phyloP scores from a whole-genome alignment of 768 basidiomycete species.

The Calocybe cyanea region DNA sequence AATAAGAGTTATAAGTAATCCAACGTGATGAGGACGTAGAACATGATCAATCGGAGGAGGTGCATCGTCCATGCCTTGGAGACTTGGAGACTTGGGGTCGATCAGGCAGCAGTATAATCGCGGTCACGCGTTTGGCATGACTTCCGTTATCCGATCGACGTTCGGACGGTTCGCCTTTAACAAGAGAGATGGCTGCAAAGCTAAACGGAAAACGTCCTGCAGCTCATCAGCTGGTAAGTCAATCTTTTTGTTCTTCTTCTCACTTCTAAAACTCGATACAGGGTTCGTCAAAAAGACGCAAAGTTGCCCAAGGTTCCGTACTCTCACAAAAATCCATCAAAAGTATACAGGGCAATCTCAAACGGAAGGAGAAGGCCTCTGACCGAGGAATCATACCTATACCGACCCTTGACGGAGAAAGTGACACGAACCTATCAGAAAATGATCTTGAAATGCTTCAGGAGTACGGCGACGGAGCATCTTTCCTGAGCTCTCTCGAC shows the following conservation, averaged over 20 bases:
- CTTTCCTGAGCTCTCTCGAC: conserved; percentile 73
- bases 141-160: neutral
- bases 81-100: too few relatives aligned
- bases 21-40: conserved; percentile 75
- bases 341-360: conserved; percentile 18
- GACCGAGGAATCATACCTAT: conserved; percentile 62
- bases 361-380: conserved; percentile 46
- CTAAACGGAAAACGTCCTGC: conserved; percentile 31
- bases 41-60: conserved; percentile 64
- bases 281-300: conserved; percentile 60
- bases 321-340: conserved; percentile 17
- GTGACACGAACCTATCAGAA: conserved; percentile 59
- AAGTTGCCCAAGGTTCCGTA: conserved; percentile 33
- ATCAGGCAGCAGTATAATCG: too few relatives aligned
- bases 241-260: neutral
- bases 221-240: conserved; percentile 22
- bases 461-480: conserved; percentile 56
- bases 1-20: conserved; percentile 59
- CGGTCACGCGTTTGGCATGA: neutral
- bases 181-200: conserved; percentile 16
- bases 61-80: conserved; percentile 34
- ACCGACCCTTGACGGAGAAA: conserved; percentile 44
- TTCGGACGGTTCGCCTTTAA: neutral
- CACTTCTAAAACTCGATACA: conserved; percentile 12
- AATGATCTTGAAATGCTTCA: conserved; percentile 65